Conservation (phyloP, 2,329 filamentous ascomycete genomes). For the Emmonsiellopsis sp. region DNA sequence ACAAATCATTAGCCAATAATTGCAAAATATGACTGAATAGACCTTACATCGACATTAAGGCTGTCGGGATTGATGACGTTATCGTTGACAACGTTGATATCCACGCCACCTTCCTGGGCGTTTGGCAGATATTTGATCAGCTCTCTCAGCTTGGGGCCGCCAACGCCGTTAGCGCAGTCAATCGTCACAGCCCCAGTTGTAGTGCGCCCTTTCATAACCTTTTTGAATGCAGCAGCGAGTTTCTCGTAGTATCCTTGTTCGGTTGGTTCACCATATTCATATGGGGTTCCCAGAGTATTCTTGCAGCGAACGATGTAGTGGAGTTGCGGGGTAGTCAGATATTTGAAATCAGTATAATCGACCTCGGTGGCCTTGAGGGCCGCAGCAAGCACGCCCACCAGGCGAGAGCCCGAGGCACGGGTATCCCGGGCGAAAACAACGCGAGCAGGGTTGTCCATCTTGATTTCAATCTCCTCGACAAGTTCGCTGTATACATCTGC, state of each 20-base stretch:
- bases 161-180: slow-evolving; percentile 94
- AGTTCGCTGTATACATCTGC: slow-evolving; percentile 68
- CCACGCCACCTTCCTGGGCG: slow-evolving; percentile 57
- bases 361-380: slow-evolving; percentile 68
- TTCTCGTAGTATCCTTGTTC: slow-evolving; percentile 95
- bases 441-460: slow-evolving; percentile 59
- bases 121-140: slow-evolving; percentile 73
- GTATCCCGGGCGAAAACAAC: slow-evolving; percentile 91
- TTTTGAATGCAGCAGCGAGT: slow-evolving; percentile 72
- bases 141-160: slow-evolving; percentile 80
- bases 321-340: slow-evolving; percentile 92
- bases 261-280: slow-evolving; percentile 79
- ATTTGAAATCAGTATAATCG: slow-evolving; percentile 74
- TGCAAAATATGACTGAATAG: background rate
- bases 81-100: slow-evolving; percentile 85
- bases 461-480: slow-evolving; percentile 66
- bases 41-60: slow-evolving; percentile 69
- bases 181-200: slow-evolving; percentile 68
- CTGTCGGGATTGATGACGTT: slow-evolving; percentile 83
- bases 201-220: slow-evolving; percentile 68
- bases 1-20: slow-evolving; percentile 12
- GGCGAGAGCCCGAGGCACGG: slow-evolving; percentile 76
- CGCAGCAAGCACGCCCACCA: slow-evolving; percentile 70
- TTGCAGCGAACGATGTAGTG: slow-evolving; percentile 93
- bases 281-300: slow-evolving; percentile 82